Percentiles rank a stretch among this genome's conserved stretches.
Conservation (phyloP, 768 basidiomycete species). For the Pluteus cervinus region DNA sequence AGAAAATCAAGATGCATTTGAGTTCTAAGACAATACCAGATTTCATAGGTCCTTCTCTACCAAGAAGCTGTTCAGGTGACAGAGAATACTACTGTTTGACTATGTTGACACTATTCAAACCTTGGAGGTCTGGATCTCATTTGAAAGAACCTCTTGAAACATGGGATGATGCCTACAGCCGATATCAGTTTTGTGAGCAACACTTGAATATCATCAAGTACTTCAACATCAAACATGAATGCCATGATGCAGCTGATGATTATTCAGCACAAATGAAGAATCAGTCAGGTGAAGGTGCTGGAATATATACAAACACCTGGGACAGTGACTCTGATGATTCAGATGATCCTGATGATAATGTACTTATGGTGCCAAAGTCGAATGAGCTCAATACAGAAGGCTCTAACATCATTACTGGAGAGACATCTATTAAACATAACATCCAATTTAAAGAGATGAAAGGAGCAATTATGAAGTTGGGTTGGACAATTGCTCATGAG, state of each 20-base stretch:
- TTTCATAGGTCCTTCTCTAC: constrained; percentile 22
- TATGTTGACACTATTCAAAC: constrained; percentile 28
- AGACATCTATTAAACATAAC: no score
- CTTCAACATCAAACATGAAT: constrained; percentile 21
- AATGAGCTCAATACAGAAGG: no score
- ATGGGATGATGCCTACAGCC: constrained; percentile 18
- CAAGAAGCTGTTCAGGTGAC: constrained; percentile 23
- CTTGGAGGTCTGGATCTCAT: constrained; percentile 22
- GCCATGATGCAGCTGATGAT: constrained; percentile 17
- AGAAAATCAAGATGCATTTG: constrained; percentile 5
- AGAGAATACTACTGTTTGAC: constrained; percentile 24
- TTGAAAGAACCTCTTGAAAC: constrained; percentile 13
- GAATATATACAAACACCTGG: no score
- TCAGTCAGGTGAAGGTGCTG: no score
- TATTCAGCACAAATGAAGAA: no score
- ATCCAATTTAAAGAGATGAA: no score
- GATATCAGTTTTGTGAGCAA: constrained; percentile 6
- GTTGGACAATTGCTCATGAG: no score
- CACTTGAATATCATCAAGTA: constrained; percentile 14
- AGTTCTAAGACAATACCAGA: constrained; percentile 15
- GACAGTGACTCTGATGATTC: no score
- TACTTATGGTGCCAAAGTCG: no score
- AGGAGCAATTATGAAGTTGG: no score
- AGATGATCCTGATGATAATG: no score
- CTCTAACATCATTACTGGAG: no score